These are phyloP conservation scores for Akebia trifoliata DNA, from an alignment of 164 flowering plant species.

Conservation along the genomic window DNA sequence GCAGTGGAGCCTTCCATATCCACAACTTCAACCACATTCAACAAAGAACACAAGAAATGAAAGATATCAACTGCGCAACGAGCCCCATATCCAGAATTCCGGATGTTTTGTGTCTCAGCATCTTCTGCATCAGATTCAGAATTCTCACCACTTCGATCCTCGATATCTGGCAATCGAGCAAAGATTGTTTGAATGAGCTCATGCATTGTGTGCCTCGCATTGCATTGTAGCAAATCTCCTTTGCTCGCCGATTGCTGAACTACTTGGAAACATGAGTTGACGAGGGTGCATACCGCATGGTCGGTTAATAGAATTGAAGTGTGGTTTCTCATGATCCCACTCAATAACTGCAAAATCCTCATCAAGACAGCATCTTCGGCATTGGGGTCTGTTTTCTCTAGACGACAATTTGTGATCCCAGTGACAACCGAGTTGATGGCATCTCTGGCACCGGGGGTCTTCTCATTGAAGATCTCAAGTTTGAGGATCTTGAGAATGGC, in stretches of 20 bases:
- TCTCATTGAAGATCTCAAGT: conserved; percentile 56
- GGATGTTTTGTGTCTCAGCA: conserved; percentile 16
- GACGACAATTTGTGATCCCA: conserved; percentile 55
- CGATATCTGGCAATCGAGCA: conserved; percentile 52
- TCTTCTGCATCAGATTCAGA: conserved; percentile 51
- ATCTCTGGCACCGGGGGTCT: conserved; percentile 62
- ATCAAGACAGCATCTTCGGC: conserved; percentile 61
- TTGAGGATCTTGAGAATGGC: conserved; percentile 63
- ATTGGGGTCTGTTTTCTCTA: conserved; percentile 46
- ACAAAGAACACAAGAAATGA: conserved; percentile 70
- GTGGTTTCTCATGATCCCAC: conserved; percentile 43
- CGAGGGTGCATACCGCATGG: conserved; percentile 60
- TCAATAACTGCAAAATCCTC: conserved; percentile 57
- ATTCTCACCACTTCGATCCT: conserved; percentile 33
- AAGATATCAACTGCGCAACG: conserved; percentile 65
- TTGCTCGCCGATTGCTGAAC: conserved; percentile 58
- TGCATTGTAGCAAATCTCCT: conserved; percentile 72
- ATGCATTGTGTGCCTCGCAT: conserved; percentile 68
- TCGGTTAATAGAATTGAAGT: conserved; percentile 56
- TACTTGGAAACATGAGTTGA: conserved; percentile 72
- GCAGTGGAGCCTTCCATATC: conserved; percentile 42
- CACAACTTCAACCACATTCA: conserved; percentile 57
- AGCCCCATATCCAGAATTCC: conserved; percentile 53
- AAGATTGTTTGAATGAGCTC: conserved; percentile 66
- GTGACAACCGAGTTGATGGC: conserved; percentile 48